Conservation (phyloP, 129 eudicot species). For the Artemisia tridentata region DNA sequence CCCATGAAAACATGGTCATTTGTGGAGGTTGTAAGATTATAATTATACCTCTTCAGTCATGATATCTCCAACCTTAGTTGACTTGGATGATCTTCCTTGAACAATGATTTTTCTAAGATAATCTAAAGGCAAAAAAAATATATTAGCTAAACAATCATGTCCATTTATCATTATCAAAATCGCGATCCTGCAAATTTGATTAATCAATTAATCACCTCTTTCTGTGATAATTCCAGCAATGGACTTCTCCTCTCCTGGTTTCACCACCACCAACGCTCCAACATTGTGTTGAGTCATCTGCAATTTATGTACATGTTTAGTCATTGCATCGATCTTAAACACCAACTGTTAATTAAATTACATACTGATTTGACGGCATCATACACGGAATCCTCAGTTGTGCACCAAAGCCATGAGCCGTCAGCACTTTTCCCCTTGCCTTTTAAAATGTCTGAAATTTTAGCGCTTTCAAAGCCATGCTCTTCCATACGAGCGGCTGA, state of each 20-base stretch:
- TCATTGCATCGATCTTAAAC: slow-evolving; percentile 4
- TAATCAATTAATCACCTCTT: slow-evolving; percentile 51
- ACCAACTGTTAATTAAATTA: background rate
- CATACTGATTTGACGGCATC: slow-evolving; percentile 97
- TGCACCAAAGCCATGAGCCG: slow-evolving; percentile 99
- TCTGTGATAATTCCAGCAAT: slow-evolving; percentile 98
- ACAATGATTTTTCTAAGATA: slow-evolving; percentile 97
- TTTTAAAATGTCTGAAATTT: slow-evolving; percentile 70
- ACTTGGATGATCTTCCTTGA: slow-evolving; percentile 98
- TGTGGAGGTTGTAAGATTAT: too few relatives aligned
- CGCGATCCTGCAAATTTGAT: background rate
- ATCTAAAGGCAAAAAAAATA: slow-evolving; percentile 44
- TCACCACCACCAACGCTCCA: slow-evolving; percentile 97
- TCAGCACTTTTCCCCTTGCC: slow-evolving; percentile 89
- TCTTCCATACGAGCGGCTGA: slow-evolving; percentile 87
- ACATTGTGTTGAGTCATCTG: slow-evolving; percentile 99
- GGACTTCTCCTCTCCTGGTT: slow-evolving; percentile 81
- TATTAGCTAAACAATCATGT: background rate
- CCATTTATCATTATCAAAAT: too few relatives aligned
- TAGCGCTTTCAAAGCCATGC: slow-evolving; percentile 97
- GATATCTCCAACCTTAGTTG: slow-evolving; percentile 97
- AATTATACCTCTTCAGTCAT: slow-evolving; percentile 97
- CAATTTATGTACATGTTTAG: slow-evolving; percentile 21
- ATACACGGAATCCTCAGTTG: slow-evolving; percentile 89
- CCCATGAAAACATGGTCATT: background rate